Evolutionary conservation across 441 rosid species (phyloP), one percentile per base, ranked within the genome.

Genomic region (Monsonia emarginata): DNA sequence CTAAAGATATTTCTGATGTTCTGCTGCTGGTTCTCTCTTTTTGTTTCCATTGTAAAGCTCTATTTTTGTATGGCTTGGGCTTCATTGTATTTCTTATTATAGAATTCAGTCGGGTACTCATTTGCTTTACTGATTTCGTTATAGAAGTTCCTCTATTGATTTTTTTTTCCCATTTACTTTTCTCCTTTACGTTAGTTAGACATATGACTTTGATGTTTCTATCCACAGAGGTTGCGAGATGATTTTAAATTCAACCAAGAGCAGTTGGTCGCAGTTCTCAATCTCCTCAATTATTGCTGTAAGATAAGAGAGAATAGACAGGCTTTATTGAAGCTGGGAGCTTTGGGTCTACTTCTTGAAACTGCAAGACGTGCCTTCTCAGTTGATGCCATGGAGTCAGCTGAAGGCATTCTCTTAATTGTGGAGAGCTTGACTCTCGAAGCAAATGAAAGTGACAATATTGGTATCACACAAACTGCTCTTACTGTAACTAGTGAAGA

Each of bases 361-460:
- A 88, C 98, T 52, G 98, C 97, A 64, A 86, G 99, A 84, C 82
- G 90, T 54, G 99, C 99, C 38, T 96, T 93, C 77, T 82, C 97
- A 58, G 95, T 96, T 73, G 99, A 96, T 84, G 98, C 99, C 71
- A 93, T 96, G 95, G 98, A 96, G 74, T 95, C 96, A 72, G 99
- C 99, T 60, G 99, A 93, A 79, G 98, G 97, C 74, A 96, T 93
- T 81, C 98, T 96, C 78, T 83, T 96, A 79, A 91, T 96, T 74
- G 98, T 96, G 11, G 99, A 96, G 83, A 90, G 91, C 78, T 81
- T 96, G 81, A 91, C 98, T 2, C 74, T 96, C 75, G 99, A 93
- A 82, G 99, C 98, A 78, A 91, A 96, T 68, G 98, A 86, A 78
- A 89, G 98, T 69, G 95, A 89, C 72, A 85, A 84, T 76, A 89